Evolutionary conservation across 768 basidiomycete genomes (phyloP).

Genomic region (Tricholoma hemisulphureum): DNA sequence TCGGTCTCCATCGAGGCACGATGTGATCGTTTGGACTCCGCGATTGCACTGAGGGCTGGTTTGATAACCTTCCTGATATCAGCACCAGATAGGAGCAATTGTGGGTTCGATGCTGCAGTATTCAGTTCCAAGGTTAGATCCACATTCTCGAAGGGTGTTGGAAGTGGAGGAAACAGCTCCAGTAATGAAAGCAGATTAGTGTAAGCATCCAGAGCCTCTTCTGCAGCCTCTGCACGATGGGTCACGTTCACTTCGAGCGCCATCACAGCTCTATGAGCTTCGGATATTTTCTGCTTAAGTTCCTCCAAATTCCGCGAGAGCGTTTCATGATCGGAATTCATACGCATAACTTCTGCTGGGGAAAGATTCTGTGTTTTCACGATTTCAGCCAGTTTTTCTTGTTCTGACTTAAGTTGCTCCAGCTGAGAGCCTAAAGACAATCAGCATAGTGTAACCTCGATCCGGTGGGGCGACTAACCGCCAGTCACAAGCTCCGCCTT

Average conservation of each 20-base stretch:
- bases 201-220: slow-evolving; percentile 80
- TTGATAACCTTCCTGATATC: slow-evolving; percentile 73
- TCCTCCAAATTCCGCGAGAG: slow-evolving; percentile 73
- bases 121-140: slow-evolving; percentile 83
- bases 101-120: slow-evolving; percentile 67
- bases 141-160: slow-evolving; percentile 66
- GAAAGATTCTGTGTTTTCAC: slow-evolving; percentile 88
- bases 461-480: slow-evolving; percentile 36
- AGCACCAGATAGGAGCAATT: slow-evolving; percentile 63
- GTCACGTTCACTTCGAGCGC: slow-evolving; percentile 82
- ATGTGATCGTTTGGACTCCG: slow-evolving; percentile 70
- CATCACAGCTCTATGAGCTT: slow-evolving; percentile 71
- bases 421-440: slow-evolving; percentile 52
- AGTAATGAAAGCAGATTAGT: slow-evolving; percentile 70
- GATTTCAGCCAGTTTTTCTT: slow-evolving; percentile 56
- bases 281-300: slow-evolving; percentile 70
- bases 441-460: slow-evolving; percentile 3
- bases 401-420: slow-evolving; percentile 62
- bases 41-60: slow-evolving; percentile 70
- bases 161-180: slow-evolving; percentile 73
- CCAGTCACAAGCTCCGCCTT: slow-evolving; percentile 60
- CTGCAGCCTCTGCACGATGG: slow-evolving; percentile 75
- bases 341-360: slow-evolving; percentile 85
- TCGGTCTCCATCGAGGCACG: slow-evolving; percentile 73
- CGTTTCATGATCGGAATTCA: slow-evolving; percentile 87